These are phyloP conservation scores for Globisporangium recalcitrans DNA, from an alignment of 352 stramenopile species.

Conservation along the genomic window DNA sequence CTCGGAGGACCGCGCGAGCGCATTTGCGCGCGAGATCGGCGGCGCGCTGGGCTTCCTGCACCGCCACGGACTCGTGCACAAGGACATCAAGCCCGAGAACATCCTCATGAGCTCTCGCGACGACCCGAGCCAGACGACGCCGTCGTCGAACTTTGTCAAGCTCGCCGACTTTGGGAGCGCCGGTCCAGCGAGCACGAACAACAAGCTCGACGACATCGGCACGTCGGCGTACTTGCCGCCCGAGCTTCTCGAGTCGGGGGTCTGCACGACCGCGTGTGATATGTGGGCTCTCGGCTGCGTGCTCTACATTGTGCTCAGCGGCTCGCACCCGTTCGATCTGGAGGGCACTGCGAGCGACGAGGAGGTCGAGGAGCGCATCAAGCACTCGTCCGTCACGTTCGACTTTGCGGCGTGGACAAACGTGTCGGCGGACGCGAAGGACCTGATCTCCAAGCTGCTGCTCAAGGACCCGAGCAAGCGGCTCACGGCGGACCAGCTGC, in stretches of 20 bases:
- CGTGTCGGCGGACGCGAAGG: conserved; percentile 85
- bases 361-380: conserved; percentile 81
- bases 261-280: conserved; percentile 62
- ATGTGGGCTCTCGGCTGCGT: conserved; percentile 90
- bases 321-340: conserved; percentile 90
- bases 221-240: conserved; percentile 67
- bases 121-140: neutral
- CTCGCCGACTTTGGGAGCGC: conserved; percentile 79
- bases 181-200: conserved; percentile 31
- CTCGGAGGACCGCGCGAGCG: conserved; percentile 37
- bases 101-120: conserved; percentile 33
- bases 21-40: conserved; percentile 48
- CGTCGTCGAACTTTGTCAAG: conserved; percentile 34
- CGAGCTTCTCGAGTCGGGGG: conserved; percentile 45
- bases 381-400: conserved; percentile 43
- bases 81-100: conserved; percentile 84
- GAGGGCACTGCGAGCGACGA: conserved; percentile 78
- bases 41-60: conserved; percentile 71
- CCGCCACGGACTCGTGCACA: conserved; percentile 64
- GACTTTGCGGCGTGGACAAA: conserved; percentile 48
- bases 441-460: conserved; percentile 87
- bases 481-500: conserved; percentile 85
- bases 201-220: conserved; percentile 53
- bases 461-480: conserved; percentile 76
- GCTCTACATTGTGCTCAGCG: conserved; percentile 92